These are phyloP conservation scores for Didymella pomorum DNA, from an alignment of 2,329 filamentous ascomycete genomes.

Conservation along the genomic window DNA sequence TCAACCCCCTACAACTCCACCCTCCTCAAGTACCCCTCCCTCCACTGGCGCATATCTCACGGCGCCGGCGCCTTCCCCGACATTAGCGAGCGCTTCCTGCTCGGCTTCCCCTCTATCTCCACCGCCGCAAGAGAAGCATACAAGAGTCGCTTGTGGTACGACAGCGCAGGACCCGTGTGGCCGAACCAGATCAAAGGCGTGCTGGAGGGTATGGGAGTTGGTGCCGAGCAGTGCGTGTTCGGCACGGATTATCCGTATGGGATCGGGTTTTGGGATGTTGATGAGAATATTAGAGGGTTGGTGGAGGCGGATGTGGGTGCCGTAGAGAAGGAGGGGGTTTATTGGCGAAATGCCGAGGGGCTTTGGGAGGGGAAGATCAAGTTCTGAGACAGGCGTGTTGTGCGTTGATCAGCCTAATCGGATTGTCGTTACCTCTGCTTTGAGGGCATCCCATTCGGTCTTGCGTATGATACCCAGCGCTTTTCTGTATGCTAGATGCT, in stretches of 20 bases:
- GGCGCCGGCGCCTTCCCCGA: slow-evolving; percentile 50
- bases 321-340: slow-evolving; percentile 41
- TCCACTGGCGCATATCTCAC: slow-evolving; percentile 48
- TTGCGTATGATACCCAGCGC: no score
- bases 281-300: slow-evolving; percentile 44
- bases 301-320: slow-evolving; percentile 29
- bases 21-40: slow-evolving; percentile 38
- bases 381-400: not conserved
- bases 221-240: slow-evolving; percentile 45
- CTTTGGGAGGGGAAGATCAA: slow-evolving; percentile 40
- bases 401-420: no score
- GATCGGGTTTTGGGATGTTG: slow-evolving; percentile 49
- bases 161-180: slow-evolving; percentile 50
- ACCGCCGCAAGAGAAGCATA: slow-evolving; percentile 40
- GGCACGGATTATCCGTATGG: slow-evolving; percentile 52
- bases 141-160: slow-evolving; percentile 48
- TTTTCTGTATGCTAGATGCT: no score
- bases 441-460: no score
- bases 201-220: slow-evolving; percentile 40
- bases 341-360: slow-evolving; percentile 35
- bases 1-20: slow-evolving; percentile 25
- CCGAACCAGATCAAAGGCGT: slow-evolving; percentile 49
- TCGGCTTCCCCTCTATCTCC: slow-evolving; percentile 40
- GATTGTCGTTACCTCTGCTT: no score
- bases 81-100: slow-evolving; percentile 46